A percentile compares a stretch with the other conserved stretches of the same genome.
Evolutionary conservation across 148 eudicot genomes (phyloP).

Genomic region (Vaccinium darrowii): DNA sequence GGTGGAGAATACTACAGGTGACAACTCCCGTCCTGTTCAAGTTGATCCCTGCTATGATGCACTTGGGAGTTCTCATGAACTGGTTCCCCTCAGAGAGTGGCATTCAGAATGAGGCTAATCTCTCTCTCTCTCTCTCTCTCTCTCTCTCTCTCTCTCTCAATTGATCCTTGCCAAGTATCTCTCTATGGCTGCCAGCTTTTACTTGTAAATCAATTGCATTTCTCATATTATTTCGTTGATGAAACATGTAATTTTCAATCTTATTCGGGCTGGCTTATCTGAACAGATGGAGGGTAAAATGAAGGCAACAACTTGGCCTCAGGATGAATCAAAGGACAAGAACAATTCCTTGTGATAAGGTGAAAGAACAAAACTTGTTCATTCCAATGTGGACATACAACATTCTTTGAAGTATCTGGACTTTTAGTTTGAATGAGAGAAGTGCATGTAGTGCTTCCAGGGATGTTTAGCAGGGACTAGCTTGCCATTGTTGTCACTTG

Average conservation of each 20-base stretch:
- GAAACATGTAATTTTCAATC: no score
- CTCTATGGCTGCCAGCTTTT: no score
- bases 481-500: neutral
- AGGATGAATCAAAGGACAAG: no score
- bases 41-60: constrained; percentile 89
- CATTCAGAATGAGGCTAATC: constrained; percentile 53
- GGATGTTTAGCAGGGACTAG: neutral
- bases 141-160: no score
- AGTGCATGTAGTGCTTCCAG: neutral
- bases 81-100: constrained; percentile 86
- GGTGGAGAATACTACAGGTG: constrained; percentile 49
- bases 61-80: constrained; percentile 90
- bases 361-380: no score
- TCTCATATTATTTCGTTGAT: no score
- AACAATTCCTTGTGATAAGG: no score
- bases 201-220: no score
- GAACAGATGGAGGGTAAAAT: no score
- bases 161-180: no score
- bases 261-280: no score
- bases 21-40: constrained; percentile 90
- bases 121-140: constrained; percentile 23
- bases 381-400: neutral
- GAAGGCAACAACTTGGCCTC: no score
- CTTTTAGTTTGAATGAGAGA: neutral
- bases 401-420: neutral